These are phyloP conservation scores for Fonsecaea pugnacius DNA, from an alignment of 2,329 filamentous ascomycete species.

Conservation along the genomic window DNA sequence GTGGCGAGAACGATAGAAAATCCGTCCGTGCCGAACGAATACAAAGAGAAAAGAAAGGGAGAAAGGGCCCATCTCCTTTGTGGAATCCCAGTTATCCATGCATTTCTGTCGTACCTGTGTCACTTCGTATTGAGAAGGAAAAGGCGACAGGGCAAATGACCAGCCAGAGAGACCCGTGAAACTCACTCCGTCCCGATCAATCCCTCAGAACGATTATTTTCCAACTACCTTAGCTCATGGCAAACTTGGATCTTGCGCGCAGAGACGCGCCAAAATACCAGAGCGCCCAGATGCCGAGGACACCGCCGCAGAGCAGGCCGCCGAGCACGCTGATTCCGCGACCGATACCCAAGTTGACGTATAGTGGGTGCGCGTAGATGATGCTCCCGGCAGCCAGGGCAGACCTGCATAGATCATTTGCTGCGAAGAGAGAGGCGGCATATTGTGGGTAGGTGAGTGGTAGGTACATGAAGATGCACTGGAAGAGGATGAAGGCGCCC, in stretches of 20 bases:
- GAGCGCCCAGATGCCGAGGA: slow-evolving; percentile 64
- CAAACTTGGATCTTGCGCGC: slow-evolving; percentile 62
- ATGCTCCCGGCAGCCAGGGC: slow-evolving; percentile 44
- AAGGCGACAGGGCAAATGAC: no score
- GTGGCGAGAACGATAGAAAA: no score
- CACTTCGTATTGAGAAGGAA: no score
- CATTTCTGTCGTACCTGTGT: no score
- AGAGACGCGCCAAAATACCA: slow-evolving; percentile 62
- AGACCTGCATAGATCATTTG: slow-evolving; percentile 40
- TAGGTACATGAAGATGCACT: slow-evolving; percentile 40
- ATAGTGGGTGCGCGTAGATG: slow-evolving; percentile 45
- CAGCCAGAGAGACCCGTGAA: no score
- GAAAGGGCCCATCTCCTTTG: no score
- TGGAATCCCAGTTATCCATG: no score
- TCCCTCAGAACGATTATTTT: no score
- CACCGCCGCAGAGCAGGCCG: slow-evolving; percentile 44
- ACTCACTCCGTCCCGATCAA: no score
- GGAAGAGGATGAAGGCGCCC: slow-evolving; percentile 36
- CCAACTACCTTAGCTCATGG: not conserved
- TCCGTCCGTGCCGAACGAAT: no score
- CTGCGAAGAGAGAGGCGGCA: slow-evolving; percentile 38
- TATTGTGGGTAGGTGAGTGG: slow-evolving; percentile 38
- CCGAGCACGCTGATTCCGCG: slow-evolving; percentile 43
- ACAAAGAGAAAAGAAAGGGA: no score
- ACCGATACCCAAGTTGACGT: slow-evolving; percentile 43